Evolutionary conservation across 768 basidiomycete genomes (phyloP), one percentile per base, ranked within the genome.

Genomic region (Tricholoma bakamatsutake): DNA sequence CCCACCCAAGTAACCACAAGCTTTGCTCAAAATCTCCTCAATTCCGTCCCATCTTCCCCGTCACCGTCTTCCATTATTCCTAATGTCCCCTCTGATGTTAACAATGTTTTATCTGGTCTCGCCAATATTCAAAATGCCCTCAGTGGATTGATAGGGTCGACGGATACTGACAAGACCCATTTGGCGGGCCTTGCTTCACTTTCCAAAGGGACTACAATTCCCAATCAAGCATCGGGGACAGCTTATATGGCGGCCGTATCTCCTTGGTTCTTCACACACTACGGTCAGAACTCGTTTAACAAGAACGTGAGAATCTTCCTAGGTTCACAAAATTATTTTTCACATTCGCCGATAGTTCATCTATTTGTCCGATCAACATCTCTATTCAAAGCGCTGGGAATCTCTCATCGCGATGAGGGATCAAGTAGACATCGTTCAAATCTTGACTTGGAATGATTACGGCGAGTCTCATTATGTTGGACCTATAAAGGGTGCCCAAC

Each of bases 231-330:
- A 13, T 62, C 50, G 28, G 70, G 70, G 54, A 69, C 55, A 37
- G 61, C 66, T 4, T 80, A 79, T 60, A 79, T 75, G 75, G 80
- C 71, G 5, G 72, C 85, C 12, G 82, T 84, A 28, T 83, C 87
- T 10, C 85, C 88, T 12, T 84, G 85, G 81, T 91, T 91, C 73
- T 90, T 87, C 67, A 87, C 88, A 2, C 88, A 91, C 65, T 90
- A 88, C 64, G 76, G 82, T 27, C 68, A 75, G 10, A 67, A 88
- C 52, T 75, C 80, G 1, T 89, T 79, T 65, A 81, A 90, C 69
- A 90, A 91, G 67, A 90, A 90, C 64, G 84, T 84, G 58, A 54
- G 79, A 70, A 31, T 31, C 21, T 4, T 42, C 30, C 18, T 18
- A 30, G 12, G n/a, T 39, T 13, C 34, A 28, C 6, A 45, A 13